Evolutionary conservation across 305 asterid genomes (phyloP).

Genomic region (Salvia sclarea): DNA sequence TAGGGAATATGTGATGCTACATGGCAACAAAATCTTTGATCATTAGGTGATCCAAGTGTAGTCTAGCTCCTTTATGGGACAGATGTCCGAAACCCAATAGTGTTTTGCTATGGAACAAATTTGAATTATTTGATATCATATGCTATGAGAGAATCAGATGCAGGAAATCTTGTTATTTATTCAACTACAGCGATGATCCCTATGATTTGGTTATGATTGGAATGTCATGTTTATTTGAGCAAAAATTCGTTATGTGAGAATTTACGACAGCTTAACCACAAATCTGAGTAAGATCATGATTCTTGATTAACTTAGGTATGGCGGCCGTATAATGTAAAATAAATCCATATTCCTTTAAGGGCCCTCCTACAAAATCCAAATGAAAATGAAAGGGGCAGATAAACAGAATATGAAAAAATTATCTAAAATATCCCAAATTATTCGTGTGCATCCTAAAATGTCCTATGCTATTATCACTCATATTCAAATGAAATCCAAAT

Average conservation of each 20-base stretch:
- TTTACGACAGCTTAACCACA: constrained; percentile 38
- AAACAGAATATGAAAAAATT: not conserved
- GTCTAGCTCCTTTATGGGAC: constrained; percentile 1
- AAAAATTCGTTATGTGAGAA: not conserved
- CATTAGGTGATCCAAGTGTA: constrained; percentile 12
- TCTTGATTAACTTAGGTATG: constrained; percentile 31
- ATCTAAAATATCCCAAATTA: not conserved
- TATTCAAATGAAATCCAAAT: too few species aligned
- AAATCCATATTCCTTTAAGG: constrained; percentile 35
- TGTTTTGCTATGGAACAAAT: not conserved
- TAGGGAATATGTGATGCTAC: not conserved
- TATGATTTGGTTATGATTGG: constrained; percentile 17
- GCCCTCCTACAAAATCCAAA: constrained; percentile 36
- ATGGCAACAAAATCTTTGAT: constrained; percentile 14
- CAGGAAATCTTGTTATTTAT: constrained; percentile 20
- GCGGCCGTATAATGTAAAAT: constrained; percentile 10
- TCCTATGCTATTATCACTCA: too few species aligned
- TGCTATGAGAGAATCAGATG: not conserved
- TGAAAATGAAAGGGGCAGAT: constrained; percentile 28
- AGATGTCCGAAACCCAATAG: not conserved
- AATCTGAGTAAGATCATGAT: constrained; percentile 31
- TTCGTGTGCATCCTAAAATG: too few species aligned
- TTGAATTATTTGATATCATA: constrained; percentile 25
- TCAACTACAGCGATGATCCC: constrained; percentile 8
- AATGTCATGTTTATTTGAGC: constrained; percentile 18